These are phyloP conservation scores for Triticum urartu DNA, from an alignment of 176 grass and related monocot genomes.

Conservation along the genomic window DNA sequence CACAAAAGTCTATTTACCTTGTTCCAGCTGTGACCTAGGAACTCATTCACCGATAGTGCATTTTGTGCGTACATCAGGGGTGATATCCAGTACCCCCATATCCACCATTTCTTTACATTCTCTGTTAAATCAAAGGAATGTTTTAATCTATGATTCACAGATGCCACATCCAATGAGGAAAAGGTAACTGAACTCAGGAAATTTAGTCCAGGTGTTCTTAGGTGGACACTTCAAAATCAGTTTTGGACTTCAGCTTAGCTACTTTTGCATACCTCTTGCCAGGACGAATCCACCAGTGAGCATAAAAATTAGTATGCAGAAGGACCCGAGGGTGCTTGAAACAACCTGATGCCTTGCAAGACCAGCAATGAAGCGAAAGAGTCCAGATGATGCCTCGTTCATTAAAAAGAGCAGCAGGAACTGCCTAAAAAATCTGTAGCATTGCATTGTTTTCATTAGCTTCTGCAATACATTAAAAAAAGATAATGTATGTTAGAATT, in stretches of 20 bases:
- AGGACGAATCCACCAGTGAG: constrained; percentile 74
- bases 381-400: constrained; percentile 56
- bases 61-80: constrained; percentile 78
- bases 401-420: constrained; percentile 57
- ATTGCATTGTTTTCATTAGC: constrained; percentile 6
- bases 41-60: constrained; percentile 78
- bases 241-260: neutral
- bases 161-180: neutral
- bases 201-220: neutral
- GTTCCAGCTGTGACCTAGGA: constrained; percentile 65
- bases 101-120: constrained; percentile 84
- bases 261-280: constrained; percentile 53
- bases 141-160: neutral
- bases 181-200: neutral
- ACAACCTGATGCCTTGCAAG: constrained; percentile 65
- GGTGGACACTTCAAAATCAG: neutral
- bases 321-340: constrained; percentile 65
- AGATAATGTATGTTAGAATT: neutral
- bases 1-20: constrained; percentile 37
- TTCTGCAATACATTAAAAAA: neutral
- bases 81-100: constrained; percentile 78
- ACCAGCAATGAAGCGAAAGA: constrained; percentile 63
- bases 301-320: constrained; percentile 52
- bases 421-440: constrained; percentile 64
- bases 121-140: constrained; percentile 40